Evolutionary conservation across 176 grass and related monocot species (phyloP).

Genomic region (Dactylis glomerata): DNA sequence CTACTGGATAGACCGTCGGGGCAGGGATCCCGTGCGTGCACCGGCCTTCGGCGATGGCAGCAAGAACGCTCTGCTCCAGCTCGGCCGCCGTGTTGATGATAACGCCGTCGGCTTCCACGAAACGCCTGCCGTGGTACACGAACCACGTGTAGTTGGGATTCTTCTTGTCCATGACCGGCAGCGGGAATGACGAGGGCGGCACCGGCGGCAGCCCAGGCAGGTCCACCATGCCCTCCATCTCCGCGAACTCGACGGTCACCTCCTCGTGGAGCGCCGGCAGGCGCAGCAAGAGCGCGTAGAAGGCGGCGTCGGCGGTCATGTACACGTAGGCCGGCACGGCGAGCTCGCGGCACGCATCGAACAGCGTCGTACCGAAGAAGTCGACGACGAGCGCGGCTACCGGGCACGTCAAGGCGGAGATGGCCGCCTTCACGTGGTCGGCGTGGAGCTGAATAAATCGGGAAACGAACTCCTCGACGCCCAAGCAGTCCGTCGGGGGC

Average conservation of each 20-base stretch:
- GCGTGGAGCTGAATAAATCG: slow-evolving; percentile 15
- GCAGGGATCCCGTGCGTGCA: background rate
- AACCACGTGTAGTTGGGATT: slow-evolving; percentile 28
- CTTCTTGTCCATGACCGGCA: slow-evolving; percentile 37
- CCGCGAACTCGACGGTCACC: background rate
- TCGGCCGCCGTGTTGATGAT: slow-evolving; percentile 40
- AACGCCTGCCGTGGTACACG: slow-evolving; percentile 18
- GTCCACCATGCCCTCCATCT: background rate
- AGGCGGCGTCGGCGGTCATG: background rate
- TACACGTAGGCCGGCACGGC: slow-evolving; percentile 36
- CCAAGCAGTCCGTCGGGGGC: background rate
- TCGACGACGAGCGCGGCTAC: slow-evolving; percentile 31
- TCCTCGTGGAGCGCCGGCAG: background rate
- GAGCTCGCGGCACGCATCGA: slow-evolving; percentile 37
- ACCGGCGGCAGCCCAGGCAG: background rate
- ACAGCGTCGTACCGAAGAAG: slow-evolving; percentile 35
- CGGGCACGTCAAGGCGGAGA: slow-evolving; percentile 1
- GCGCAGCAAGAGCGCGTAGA: slow-evolving; percentile 7
- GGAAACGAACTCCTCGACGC: slow-evolving; percentile 46
- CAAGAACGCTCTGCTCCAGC: slow-evolving; percentile 30
- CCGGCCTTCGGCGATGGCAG: slow-evolving; percentile 11
- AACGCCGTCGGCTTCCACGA: slow-evolving; percentile 34
- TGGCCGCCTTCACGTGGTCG: slow-evolving; percentile 28
- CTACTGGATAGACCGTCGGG: slow-evolving; percentile 20
- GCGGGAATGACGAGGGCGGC: background rate